Conservation (phyloP, 345 rosid species). For the Physaria fendleri region DNA sequence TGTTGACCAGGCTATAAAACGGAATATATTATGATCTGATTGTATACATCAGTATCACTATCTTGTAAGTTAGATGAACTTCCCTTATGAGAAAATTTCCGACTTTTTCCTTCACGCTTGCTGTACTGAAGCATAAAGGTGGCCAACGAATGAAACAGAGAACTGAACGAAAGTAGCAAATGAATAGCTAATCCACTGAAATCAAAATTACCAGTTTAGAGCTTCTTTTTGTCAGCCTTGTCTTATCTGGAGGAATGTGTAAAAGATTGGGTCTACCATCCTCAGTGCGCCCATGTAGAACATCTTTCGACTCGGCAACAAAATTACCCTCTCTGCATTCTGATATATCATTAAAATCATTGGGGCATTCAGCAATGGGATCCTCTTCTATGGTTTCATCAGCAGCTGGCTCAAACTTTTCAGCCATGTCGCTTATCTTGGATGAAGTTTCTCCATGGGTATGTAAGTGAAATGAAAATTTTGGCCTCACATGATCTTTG, state of each 20-base stretch:
- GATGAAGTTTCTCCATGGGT: conserved; percentile 27
- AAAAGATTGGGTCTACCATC: conserved; percentile 41
- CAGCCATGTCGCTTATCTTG: conserved; percentile 32
- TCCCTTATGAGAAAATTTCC: conserved; percentile 31
- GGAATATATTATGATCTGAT: background rate
- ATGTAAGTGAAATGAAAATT: conserved; percentile 46
- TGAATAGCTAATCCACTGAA: conserved; percentile 1
- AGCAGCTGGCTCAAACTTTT: conserved; percentile 23
- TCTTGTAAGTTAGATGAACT: conserved; percentile 27
- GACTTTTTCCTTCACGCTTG: conserved; percentile 27
- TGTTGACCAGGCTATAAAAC: conserved; percentile 34
- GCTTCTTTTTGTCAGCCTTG: conserved; percentile 24
- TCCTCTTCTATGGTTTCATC: conserved; percentile 21
- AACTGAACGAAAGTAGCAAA: background rate
- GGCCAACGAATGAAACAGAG: conserved; percentile 21
- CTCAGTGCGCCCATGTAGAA: conserved; percentile 15
- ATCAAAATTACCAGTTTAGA: conserved; percentile 32
- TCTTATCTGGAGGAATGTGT: conserved; percentile 41
- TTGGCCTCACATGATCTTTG: conserved; percentile 45
- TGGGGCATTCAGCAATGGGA: conserved; percentile 27
- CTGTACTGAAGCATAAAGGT: conserved; percentile 34
- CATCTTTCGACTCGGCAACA: conserved; percentile 19
- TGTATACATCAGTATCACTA: conserved; percentile 23
- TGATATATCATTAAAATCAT: conserved; percentile 26
- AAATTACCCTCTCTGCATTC: conserved; percentile 13